These are phyloP conservation scores for Eragrostis tef DNA, from an alignment of 202 grass and related monocot species.

Conservation along the genomic window DNA sequence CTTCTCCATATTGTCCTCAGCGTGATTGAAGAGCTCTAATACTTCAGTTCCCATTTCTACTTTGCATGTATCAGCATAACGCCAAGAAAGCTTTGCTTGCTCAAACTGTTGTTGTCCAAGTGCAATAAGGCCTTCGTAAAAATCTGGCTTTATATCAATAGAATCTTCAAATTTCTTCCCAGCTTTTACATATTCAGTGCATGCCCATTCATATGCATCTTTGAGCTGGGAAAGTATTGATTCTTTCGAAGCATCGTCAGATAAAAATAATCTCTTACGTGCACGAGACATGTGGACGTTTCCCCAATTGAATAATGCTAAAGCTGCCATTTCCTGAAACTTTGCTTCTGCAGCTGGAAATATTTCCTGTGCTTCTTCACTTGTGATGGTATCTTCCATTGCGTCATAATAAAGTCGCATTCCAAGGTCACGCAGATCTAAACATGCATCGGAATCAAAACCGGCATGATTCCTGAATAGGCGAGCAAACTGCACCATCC, in stretches of 20 bases:
- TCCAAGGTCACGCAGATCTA: conserved; percentile 73
- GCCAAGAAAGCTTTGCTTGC: conserved; percentile 84
- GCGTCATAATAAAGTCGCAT: conserved; percentile 74
- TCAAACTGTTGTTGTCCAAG: conserved; percentile 83
- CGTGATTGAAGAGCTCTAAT: conserved; percentile 69
- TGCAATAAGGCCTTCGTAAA: conserved; percentile 80
- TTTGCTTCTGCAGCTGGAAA: conserved; percentile 72
- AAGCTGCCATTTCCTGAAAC: conserved; percentile 85
- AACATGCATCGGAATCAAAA: conserved; percentile 69
- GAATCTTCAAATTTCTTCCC: conserved; percentile 70
- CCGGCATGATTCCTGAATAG: conserved; percentile 79
- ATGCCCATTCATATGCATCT: conserved; percentile 69
- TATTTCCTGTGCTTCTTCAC: conserved; percentile 84
- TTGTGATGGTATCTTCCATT: conserved; percentile 82
- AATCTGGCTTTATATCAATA: conserved; percentile 66
- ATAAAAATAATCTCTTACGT: conserved; percentile 64
- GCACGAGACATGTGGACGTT: conserved; percentile 83
- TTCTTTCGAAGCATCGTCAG: conserved; percentile 63
- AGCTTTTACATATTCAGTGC: conserved; percentile 67
- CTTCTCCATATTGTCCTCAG: conserved; percentile 81
- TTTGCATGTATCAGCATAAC: conserved; percentile 57
- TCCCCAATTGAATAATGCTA: conserved; percentile 83
- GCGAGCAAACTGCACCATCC: conserved; percentile 78
- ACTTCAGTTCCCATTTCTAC: conserved; percentile 62
- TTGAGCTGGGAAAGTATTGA: conserved; percentile 59